Conservation (phyloP, 2,329 filamentous ascomycete genomes). For the Colletotrichum liriopes region DNA sequence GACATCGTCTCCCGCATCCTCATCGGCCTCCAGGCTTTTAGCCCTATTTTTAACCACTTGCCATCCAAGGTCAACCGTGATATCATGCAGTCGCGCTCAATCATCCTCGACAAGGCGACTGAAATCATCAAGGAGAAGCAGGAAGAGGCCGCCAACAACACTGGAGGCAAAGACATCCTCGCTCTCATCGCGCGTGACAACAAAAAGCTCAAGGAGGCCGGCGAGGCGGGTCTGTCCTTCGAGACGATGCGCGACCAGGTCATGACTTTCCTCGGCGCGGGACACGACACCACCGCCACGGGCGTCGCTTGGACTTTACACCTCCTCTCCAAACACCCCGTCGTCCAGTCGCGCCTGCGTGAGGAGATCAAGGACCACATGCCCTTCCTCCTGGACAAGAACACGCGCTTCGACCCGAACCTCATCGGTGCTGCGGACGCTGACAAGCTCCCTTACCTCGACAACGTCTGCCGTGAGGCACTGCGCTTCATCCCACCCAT, state of each 20-base stretch:
- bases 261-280: slow-evolving; percentile 59
- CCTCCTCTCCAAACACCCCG: slow-evolving; percentile 56
- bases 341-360: slow-evolving; percentile 57
- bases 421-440: slow-evolving; percentile 53
- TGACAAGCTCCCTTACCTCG: slow-evolving; percentile 59
- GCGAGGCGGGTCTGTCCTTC: slow-evolving; percentile 54
- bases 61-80: slow-evolving; percentile 57
- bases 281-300: slow-evolving; percentile 62
- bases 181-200: slow-evolving; percentile 59
- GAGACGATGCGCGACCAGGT: slow-evolving; percentile 53
- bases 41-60: slow-evolving; percentile 56
- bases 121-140: slow-evolving; percentile 55
- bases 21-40: slow-evolving; percentile 60
- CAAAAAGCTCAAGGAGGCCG: slow-evolving; percentile 55
- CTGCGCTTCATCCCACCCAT: slow-evolving; percentile 62
- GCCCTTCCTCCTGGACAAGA: slow-evolving; percentile 56
- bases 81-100: slow-evolving; percentile 52
- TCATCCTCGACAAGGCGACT: slow-evolving; percentile 54
- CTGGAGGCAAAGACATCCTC: slow-evolving; percentile 55
- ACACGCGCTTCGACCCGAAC: slow-evolving; percentile 50
- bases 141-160: slow-evolving; percentile 51
- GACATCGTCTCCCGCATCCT: slow-evolving; percentile 52
- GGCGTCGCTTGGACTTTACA: slow-evolving; percentile 60
- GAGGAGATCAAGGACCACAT: slow-evolving; percentile 56
- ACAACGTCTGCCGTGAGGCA: slow-evolving; percentile 63